phyloP scores from a whole-genome alignment of 805 yeast genomes.

The Hanseniaspora nectarophila region DNA sequence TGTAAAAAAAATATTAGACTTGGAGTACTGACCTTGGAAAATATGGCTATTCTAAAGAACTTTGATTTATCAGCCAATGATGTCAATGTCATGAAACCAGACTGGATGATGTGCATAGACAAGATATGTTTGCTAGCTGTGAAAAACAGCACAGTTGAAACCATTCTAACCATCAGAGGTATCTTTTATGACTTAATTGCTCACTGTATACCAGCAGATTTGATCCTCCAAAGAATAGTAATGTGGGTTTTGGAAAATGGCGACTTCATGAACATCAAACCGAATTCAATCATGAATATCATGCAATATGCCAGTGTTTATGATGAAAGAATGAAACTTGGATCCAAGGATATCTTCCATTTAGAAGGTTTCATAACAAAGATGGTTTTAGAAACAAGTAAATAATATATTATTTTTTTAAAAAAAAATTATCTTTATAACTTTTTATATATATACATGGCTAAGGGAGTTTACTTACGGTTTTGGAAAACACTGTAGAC shows the following conservation, averaged over 20 bases:
- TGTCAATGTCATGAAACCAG: slow-evolving; percentile 55
- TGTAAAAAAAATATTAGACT: slow-evolving; percentile 59
- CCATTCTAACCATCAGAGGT: slow-evolving; percentile 45
- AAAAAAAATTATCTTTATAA: too few relatives aligned
- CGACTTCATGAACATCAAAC: slow-evolving; percentile 24
- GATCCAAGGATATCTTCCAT: slow-evolving; percentile 84
- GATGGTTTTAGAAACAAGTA: slow-evolving; percentile 65
- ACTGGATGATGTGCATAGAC: slow-evolving; percentile 77
- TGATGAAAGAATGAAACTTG: slow-evolving; percentile 79
- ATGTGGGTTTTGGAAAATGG: slow-evolving; percentile 22
- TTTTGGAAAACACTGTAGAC: slow-evolving; percentile 1
- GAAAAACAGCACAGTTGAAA: slow-evolving; percentile 51
- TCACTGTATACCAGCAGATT: slow-evolving; percentile 84
- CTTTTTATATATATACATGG: slow-evolving; percentile 2
- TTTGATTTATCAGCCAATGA: slow-evolving; percentile 29
- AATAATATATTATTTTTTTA: too few relatives aligned
- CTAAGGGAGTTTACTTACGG: not conserved
- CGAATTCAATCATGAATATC: slow-evolving; percentile 27
- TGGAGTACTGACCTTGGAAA: slow-evolving; percentile 68
- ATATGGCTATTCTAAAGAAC: slow-evolving; percentile 43
- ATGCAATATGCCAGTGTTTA: slow-evolving; percentile 51
- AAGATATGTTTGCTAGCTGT: slow-evolving; percentile 50
- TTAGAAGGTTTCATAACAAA: slow-evolving; percentile 87
- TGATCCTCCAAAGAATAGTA: slow-evolving; percentile 39
- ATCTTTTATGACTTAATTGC: slow-evolving; percentile 72